Base-by-base conservation (phyloP, 2,329 filamentous ascomycete genomes). In the Phyllosticta ampelicida region DNA sequence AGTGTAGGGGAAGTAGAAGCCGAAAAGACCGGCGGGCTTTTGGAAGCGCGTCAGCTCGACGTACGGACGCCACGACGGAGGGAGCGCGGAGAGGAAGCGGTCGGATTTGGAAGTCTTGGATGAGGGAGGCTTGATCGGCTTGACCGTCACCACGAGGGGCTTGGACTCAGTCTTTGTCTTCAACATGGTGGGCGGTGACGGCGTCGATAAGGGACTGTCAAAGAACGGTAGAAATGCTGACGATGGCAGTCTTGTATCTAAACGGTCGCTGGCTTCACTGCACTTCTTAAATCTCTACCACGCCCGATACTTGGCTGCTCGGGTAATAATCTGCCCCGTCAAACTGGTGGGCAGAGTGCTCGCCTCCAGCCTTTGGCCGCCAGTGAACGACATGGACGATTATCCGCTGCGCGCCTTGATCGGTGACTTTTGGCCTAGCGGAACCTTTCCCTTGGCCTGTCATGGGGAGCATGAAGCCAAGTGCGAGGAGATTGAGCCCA, bases 1-100 rank as follows among this genome's bases (percentile, higher is more conserved):
- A 3, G 30, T 13, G 48, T 56, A 51, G 54, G 54, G 54, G 20
- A 56, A 56, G 44, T 56, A 56, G 54, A 56, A 50, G 44, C 44
- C 44, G 18, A 56, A 48, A 8, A 56, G 54, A 5, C 54, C 54
- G 1, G 54, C 54, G 1, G 54, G 54, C 44, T 49, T 49, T 28
- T 23, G 48, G 21, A 56, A 51, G 44, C 54, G 54, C 44, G 54
- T 51, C 23, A 56, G 18, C 54, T 56, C 44, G 23, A 56, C 23
- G 16, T 56, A 56, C 18, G 54, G 54, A 11, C 29, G n/a, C 52
- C 52, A 54, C n/a, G 30, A 30, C 29, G 16, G 13, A 16, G 36
- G 36, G 11, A 44, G 16, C 36, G 16, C n/a, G 3, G 36, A 44
- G 36, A 44, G 36, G 13, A 44, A 44, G 36, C 23, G 23, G 23